Base-by-base conservation (phyloP, 1,139 yeast genomes). In the Candida dubliniensis region DNA sequence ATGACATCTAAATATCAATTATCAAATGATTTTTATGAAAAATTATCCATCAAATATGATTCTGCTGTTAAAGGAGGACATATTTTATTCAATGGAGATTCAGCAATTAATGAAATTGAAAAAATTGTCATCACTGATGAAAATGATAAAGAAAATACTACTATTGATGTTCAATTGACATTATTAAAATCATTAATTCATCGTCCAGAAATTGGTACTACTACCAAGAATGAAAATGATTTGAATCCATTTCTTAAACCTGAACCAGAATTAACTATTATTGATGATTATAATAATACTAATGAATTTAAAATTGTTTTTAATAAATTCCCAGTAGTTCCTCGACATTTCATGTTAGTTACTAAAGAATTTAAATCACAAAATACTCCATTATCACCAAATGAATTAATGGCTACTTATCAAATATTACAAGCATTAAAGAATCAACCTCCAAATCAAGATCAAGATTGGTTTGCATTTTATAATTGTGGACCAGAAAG, bases 401-500 rank as follows among this genome's bases (percentile, higher is more conserved):
- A 66, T 12, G 97, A 91, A 56, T 70, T 93, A 47, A 61, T 67
- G 35, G 80, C 83, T 0, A 71, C 86, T 4, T 79, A 77, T 59
- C 61, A 76, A 4, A 67, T 87, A 18, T 67, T 91, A 47, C 44
- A 46, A 9, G 47, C 51, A 3, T 56, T 73, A 45, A 53, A 54
- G 44, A 45, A 53, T 9, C 38, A 43, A 3, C 55, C 55, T 31
- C 56, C 54, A 5, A 57, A 61, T 37, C 50, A 51, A 2, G 56
- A 64, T 2, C 58, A 65, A 48, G 50, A 63, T 50, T 69, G 75
- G 76, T 73, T 91, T 63, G 93, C 89, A 0, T 91, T 93, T 63
- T 93, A 81, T 74, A 93, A 93, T 61, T 83, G 90, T 59, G 98
- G 98, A 4, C 81, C 81, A 24, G 76, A 82, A 55, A 83, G 95